Base-by-base conservation (phyloP, 1,284 basidiomycete genomes). In the Cutaneotrichosporon cutaneum region DNA sequence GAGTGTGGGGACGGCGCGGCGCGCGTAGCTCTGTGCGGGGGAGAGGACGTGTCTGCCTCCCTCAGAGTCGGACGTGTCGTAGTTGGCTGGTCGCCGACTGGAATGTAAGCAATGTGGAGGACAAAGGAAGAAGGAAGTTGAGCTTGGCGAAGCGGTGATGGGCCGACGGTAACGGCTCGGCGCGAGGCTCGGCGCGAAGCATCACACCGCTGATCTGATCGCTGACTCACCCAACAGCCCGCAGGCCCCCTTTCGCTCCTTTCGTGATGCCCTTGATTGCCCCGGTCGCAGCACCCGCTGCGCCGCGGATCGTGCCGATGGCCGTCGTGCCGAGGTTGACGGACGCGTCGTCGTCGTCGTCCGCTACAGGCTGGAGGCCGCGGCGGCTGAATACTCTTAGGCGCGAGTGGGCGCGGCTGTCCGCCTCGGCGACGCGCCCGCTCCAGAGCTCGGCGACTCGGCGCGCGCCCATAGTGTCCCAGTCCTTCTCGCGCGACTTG, bases 61-160 rank as follows among this genome's bases (percentile, higher is more conserved):
- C 24, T 77, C 76, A 1, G 74, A 76, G 54, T 77, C 76, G 1
- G 72, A 74, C 3, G 75, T 75, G 54, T 77, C 76, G 54, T 74
- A 39, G 11, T 32, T 32, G 16, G 9, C n/a, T 56, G 56, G 27
- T 14, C 57, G 56, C 14, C 61, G 32, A 6, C 53, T 62, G 42
- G 10, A n/a, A 21, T 35, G 56, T 48, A 11, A 57, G 32, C 30
- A 35, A 53, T 4, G 32, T 53, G 18, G n/a, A 26, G n/a, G 7
- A 27, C 21, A 26, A 27, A 27, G 18, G 27, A 32, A 51, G 48
- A 9, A 47, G 10, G 44, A 45, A 39, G 36, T 16, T 33, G 32
- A 11, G 32, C 6, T n/a, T n/a, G n/a, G n/a, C n/a, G n/a, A n/a
- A n/a, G n/a, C 9, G 30, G 30, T 30, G 30, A 30, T 30, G 30